Evolutionary conservation across 768 basidiomycete genomes (phyloP).

Genomic region (Russula brevipes): DNA sequence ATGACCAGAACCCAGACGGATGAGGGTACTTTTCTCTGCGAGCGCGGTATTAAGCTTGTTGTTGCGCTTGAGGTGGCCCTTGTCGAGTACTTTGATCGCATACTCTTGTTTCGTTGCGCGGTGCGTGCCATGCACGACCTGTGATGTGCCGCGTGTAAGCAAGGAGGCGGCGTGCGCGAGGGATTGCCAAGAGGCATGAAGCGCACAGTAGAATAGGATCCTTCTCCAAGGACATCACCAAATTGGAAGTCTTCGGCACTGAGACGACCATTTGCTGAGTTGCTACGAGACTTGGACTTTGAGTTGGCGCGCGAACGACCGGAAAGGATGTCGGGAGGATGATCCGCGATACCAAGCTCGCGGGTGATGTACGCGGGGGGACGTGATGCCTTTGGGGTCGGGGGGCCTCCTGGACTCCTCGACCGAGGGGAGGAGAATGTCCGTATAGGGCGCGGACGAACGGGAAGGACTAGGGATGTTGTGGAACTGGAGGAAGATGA

Average conservation of each 20-base stretch:
- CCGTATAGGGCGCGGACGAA: conserved; percentile 50
- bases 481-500: conserved; percentile 46
- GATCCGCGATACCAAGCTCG: conserved; percentile 45
- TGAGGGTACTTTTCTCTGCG: conserved; percentile 74
- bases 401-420: conserved; percentile 44
- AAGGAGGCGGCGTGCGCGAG: conserved; percentile 4
- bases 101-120: conserved; percentile 56
- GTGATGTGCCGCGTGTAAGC: conserved; percentile 18
- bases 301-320: conserved; percentile 31
- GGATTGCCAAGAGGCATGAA: not conserved
- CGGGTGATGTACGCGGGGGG: conserved; percentile 57
- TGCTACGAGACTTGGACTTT: conserved; percentile 40
- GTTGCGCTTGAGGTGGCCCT: conserved; percentile 73
- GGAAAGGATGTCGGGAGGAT: conserved; percentile 16
- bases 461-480: conserved; percentile 36
- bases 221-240: conserved; percentile 69
- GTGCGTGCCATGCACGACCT: conserved; percentile 58
- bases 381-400: conserved; percentile 33
- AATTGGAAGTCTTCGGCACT: conserved; percentile 66
- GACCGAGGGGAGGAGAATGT: conserved; percentile 63
- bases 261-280: conserved; percentile 41
- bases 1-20: conserved; percentile 59
- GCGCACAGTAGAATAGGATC: conserved; percentile 76
- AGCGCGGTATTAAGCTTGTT: conserved; percentile 74
- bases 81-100: conserved; percentile 79